Conservation (phyloP, 805 yeast species). For the Yarrowia sp. region DNA sequence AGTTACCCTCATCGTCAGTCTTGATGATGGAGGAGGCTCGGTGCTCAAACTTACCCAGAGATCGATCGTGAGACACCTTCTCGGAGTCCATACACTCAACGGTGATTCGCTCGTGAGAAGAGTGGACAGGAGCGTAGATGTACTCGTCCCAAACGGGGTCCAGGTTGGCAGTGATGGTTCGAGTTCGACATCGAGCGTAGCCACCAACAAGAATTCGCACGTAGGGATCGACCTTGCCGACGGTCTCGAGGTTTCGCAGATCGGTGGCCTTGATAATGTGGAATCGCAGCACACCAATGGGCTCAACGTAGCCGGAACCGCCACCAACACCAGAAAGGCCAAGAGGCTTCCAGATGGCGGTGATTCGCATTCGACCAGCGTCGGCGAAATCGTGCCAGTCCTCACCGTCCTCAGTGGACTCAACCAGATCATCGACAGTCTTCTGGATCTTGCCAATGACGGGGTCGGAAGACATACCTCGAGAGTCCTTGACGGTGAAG, state of each 20-base stretch:
- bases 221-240: constrained; percentile 94
- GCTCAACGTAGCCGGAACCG: constrained; percentile 85
- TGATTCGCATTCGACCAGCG: constrained; percentile 72
- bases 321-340: constrained; percentile 70
- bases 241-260: constrained; percentile 81
- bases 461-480: constrained; percentile 65
- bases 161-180: constrained; percentile 66
- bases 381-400: constrained; percentile 75
- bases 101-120: constrained; percentile 80
- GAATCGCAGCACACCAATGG: constrained; percentile 89
- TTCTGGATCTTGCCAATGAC: constrained; percentile 63
- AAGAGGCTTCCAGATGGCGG: constrained; percentile 87
- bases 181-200: constrained; percentile 76
- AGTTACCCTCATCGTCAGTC: constrained; percentile 66
- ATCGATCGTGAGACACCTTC: constrained; percentile 76
- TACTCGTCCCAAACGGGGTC: constrained; percentile 88
- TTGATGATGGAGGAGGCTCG: constrained; percentile 70
- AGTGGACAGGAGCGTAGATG: constrained; percentile 79
- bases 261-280: constrained; percentile 70
- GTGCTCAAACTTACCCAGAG: constrained; percentile 82
- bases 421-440: constrained; percentile 65
- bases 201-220: constrained; percentile 80
- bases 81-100: constrained; percentile 94
- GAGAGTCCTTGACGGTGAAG: constrained; percentile 68
- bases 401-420: constrained; percentile 77